Percentiles rank a stretch among this genome's conserved stretches.
phyloP scores from a whole-genome alignment of 2,329 filamentous ascomycete genomes.

The Microdochium paspali region DNA sequence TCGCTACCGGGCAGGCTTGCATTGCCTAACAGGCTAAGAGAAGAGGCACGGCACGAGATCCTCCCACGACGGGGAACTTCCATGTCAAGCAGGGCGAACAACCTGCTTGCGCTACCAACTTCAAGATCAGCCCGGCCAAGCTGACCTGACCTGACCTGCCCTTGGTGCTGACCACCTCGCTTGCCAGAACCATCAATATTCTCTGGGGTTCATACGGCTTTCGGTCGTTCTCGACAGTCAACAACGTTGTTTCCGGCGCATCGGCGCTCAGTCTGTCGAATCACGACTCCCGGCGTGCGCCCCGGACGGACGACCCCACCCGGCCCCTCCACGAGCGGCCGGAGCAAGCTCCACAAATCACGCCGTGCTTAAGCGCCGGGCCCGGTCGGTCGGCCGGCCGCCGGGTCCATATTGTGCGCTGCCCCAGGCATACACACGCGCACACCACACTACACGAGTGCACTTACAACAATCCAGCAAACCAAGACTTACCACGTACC shows the following conservation, averaged over 20 bases:
- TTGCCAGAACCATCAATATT: background rate
- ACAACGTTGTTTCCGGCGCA: background rate
- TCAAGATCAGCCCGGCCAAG: background rate
- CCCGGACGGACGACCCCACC: too few relatives aligned
- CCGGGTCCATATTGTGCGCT: background rate
- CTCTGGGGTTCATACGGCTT: background rate
- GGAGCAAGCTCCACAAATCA: too few relatives aligned
- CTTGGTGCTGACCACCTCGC: too few relatives aligned
- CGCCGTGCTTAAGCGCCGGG: slow-evolving; percentile 1
- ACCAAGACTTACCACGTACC: too few relatives aligned
- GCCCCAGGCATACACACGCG: background rate
- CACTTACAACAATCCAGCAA: too few relatives aligned
- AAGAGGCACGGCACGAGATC: too few relatives aligned
- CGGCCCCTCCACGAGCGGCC: too few relatives aligned
- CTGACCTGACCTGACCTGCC: too few relatives aligned
- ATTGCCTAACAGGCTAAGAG: too few relatives aligned
- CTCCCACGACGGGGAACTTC: too few relatives aligned
- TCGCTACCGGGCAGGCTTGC: too few relatives aligned
- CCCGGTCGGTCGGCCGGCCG: background rate
- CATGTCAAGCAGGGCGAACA: too few relatives aligned
- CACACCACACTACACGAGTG: background rate
- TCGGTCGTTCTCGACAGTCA: background rate
- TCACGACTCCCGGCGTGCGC: background rate
- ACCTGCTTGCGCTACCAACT: background rate
- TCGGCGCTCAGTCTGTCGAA: background rate